phyloP scores from a whole-genome alignment of 768 basidiomycete genomes.

The Austroboletus festivus region DNA sequence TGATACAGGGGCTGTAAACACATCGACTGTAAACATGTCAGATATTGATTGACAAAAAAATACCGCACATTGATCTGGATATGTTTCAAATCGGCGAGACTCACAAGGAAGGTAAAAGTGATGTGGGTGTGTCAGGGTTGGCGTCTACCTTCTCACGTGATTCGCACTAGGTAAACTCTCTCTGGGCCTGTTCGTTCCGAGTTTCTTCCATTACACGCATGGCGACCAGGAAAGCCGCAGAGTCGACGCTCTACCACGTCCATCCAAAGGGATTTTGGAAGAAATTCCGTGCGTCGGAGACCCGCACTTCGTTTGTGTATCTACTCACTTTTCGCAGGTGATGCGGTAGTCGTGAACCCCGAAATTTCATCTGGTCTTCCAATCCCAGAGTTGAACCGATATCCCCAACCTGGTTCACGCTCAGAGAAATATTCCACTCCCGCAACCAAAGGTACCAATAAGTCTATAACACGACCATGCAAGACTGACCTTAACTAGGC shows the following conservation, averaged over 20 bases:
- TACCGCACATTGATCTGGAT: not conserved
- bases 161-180: too few species aligned
- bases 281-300: constrained; percentile 72
- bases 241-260: constrained; percentile 88
- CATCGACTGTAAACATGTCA: constrained; percentile 7
- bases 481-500: constrained; percentile 41
- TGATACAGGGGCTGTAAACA: not conserved
- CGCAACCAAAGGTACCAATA: constrained; percentile 71
- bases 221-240: constrained; percentile 78
- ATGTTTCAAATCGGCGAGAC: not conserved
- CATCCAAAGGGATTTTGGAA: constrained; percentile 93
- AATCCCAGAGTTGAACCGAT: constrained; percentile 65
- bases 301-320: not conserved
- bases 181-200: too few species aligned
- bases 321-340: constrained; percentile 49
- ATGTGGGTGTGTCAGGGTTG: too few species aligned
- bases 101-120: too few species aligned
- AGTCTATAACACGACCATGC: not conserved
- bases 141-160: too few species aligned
- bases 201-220: constrained; percentile 37
- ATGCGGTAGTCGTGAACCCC: constrained; percentile 80
- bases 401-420: constrained; percentile 85
- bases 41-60: not conserved
- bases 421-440: constrained; percentile 85
- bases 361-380: constrained; percentile 91